A percentile compares a stretch with the other conserved stretches of the same genome.
Conservation (phyloP, 202 grass and related monocot species). For the Zoysia matrella region DNA sequence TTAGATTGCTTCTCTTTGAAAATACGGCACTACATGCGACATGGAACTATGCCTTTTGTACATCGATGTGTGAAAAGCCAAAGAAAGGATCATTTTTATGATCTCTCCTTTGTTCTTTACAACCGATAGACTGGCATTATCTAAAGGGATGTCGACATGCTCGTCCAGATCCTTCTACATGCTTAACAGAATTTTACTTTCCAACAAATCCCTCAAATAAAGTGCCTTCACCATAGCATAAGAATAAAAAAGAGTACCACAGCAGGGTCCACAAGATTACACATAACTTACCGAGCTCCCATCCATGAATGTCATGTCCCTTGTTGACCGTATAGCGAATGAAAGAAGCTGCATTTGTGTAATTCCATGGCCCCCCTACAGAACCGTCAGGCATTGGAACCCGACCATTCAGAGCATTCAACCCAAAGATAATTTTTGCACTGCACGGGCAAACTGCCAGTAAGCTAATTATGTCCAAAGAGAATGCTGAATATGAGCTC, state of each 20-base stretch:
- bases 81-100: constrained; percentile 30
- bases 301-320: constrained; percentile 68
- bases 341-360: constrained; percentile 71
- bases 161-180: constrained; percentile 8
- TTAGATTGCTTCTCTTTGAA: constrained; percentile 21
- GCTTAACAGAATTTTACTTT: constrained; percentile 23
- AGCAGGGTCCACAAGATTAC: not conserved
- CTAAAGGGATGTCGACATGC: constrained; percentile 35
- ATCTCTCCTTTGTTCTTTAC: constrained; percentile 21
- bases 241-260: not conserved
- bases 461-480: not conserved
- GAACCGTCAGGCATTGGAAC: constrained; percentile 66
- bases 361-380: constrained; percentile 76
- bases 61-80: constrained; percentile 38
- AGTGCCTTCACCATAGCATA: constrained; percentile 24
- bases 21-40: not conserved
- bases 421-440: constrained; percentile 58
- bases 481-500: not conserved
- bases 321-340: constrained; percentile 62
- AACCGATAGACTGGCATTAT: constrained; percentile 23
- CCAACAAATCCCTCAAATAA: not conserved
- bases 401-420: constrained; percentile 74
- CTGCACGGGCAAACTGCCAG: constrained; percentile 23
- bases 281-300: constrained; percentile 66
- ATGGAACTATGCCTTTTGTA: constrained; percentile 26